phyloP scores from a whole-genome alignment of 73 alveolate genomes.

The Stentor coeruleus region DNA sequence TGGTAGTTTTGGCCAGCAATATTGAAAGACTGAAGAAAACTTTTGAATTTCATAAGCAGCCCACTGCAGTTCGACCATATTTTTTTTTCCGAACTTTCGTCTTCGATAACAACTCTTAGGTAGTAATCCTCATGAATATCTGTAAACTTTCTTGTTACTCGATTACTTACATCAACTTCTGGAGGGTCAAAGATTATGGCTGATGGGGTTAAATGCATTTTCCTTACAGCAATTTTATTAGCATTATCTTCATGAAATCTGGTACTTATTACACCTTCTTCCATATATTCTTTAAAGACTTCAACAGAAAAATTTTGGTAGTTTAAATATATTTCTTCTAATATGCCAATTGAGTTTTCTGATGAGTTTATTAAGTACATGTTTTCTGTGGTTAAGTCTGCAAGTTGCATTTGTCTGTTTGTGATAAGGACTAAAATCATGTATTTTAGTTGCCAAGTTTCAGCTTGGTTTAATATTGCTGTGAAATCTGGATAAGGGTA shows the following conservation, averaged over 20 bases:
- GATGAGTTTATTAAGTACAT: neutral
- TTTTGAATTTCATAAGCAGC: neutral
- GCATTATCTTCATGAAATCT: neutral
- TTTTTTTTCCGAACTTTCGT: neutral
- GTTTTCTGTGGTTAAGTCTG: neutral
- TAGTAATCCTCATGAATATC: neutral
- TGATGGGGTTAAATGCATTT: neutral
- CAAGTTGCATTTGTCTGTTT: neutral
- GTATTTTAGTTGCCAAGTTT: conserved; percentile 10
- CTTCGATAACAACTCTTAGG: neutral
- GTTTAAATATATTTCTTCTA: neutral
- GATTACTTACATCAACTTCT: neutral
- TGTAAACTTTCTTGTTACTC: neutral
- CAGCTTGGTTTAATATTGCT: neutral
- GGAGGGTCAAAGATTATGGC: neutral
- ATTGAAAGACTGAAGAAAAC: neutral
- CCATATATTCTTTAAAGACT: neutral
- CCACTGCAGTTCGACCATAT: neutral
- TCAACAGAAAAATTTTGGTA: neutral
- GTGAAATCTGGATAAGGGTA: conserved; percentile 15
- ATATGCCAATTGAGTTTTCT: neutral
- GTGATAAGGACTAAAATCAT: neutral
- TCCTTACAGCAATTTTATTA: neutral
- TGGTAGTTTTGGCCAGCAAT: neutral
- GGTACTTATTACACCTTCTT: too few relatives aligned